Percentiles rank a stretch among this genome's conserved stretches.
These are phyloP conservation scores for Ephemerocybe angulata DNA, from an alignment of 768 basidiomycete species.

Conservation along the genomic window DNA sequence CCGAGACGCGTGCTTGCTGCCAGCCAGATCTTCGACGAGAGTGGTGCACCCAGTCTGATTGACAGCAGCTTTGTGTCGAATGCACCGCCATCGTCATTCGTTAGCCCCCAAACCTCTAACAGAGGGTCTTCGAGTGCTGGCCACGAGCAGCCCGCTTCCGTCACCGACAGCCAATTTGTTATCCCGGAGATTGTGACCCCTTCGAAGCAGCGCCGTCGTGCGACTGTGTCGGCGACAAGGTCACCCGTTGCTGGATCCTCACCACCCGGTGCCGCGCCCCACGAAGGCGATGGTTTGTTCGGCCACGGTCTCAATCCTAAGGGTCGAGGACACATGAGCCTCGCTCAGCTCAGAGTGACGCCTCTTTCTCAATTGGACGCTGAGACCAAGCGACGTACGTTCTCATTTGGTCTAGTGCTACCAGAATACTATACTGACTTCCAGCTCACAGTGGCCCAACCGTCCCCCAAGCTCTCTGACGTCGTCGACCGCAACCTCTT, in stretches of 20 bases:
- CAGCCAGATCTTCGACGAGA: constrained; percentile 65
- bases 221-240: constrained; percentile 61
- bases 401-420: too few relatives aligned
- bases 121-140: constrained; percentile 13
- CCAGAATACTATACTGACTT: constrained; percentile 8
- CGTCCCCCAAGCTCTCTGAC: constrained; percentile 58
- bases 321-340: constrained; percentile 52
- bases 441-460: constrained; percentile 33
- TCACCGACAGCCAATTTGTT: constrained; percentile 20
- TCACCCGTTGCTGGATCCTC: constrained; percentile 60
- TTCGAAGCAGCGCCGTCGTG: constrained; percentile 44
- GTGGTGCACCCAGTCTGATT: constrained; percentile 30
- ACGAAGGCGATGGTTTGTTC: constrained; percentile 10
- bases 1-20: constrained; percentile 63
- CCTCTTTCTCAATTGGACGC: constrained; percentile 62
- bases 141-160: constrained; percentile 7
- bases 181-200: constrained; percentile 40
- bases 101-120: constrained; percentile 16
- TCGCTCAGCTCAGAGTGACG: constrained; percentile 62
- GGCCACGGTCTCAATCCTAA: constrained; percentile 38
- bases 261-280: too few relatives aligned
- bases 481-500: constrained; percentile 69
- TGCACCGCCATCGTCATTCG: constrained; percentile 16
- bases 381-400: constrained; percentile 62
- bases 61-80: constrained; percentile 29